Evolutionary conservation across 2,329 filamentous ascomycete species (phyloP), one percentile per base, ranked within the genome.

Genomic region (Cercospora sp.): DNA sequence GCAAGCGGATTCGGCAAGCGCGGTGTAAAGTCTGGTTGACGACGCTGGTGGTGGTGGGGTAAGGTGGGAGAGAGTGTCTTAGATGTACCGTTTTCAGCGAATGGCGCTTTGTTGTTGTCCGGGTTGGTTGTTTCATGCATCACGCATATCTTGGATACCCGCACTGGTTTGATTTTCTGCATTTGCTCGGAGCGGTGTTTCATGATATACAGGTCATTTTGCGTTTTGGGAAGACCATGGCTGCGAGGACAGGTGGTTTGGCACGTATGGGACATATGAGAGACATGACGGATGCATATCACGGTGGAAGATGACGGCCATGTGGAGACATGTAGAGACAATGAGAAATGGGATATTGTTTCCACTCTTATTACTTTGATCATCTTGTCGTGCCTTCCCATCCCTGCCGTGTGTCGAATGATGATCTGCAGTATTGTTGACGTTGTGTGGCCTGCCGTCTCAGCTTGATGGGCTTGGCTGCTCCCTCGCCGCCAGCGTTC

Each of bases 41-140:
- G 48, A 53, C 16, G 23, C 16, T 57, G 53, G 18, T 28, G 23
- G 53, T 31, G 55, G 55, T 59, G 55, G 30, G 28, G 55, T 36
- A 16, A 39, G 55, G 18, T n/a, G 55, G 26, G 28, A 30, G 28
- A 20, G 6, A 59, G 28, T 59, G 28, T 59, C 30, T 59, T 28
- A 53, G 48, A 53, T 59, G 28, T 59, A 33, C 28, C 55, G 55
- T 59, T 59, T 59, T 59, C 55, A 59, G 55, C 55, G 55, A 59
- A 33, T 39, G 55, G 55, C 55, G 55, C 55, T 59, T 59, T 59
- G 55, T 59, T 59, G 30, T 23, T 53, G 5, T 53, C 48, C 23
- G 18, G 28, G 55, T 18, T 59, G 55, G 55, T 33, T 59, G 28
- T 59, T 59, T 59, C n/a, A 31, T 58, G 55, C 55, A 58, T 58